Percentiles rank a stretch among this genome's conserved stretches.
Evolutionary conservation across 2,329 filamentous ascomycete genomes (phyloP).

Genomic region (Fusarium decemcellulare): DNA sequence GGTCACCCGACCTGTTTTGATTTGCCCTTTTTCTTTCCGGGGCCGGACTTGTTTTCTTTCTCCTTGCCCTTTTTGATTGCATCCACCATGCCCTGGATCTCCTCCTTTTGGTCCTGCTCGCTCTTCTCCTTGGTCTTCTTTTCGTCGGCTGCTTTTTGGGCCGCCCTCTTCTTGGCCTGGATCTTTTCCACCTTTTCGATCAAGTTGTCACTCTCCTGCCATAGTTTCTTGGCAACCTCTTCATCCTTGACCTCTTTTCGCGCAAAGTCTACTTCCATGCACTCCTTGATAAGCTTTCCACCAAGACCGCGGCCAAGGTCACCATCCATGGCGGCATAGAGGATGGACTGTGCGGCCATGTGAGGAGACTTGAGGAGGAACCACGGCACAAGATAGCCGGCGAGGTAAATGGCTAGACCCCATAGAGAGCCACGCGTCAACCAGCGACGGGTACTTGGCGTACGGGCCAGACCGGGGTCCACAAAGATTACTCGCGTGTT

Average conservation of each 20-base stretch:
- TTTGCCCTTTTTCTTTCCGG: constrained; percentile 44
- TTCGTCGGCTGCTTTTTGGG: constrained; percentile 55
- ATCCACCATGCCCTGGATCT: constrained; percentile 57
- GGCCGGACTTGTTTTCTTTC: constrained; percentile 42
- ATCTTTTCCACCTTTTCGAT: constrained; percentile 82
- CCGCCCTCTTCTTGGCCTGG: constrained; percentile 70
- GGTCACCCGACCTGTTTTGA: constrained; percentile 29
- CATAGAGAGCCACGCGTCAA: constrained; percentile 86
- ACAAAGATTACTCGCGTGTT: constrained; percentile 88
- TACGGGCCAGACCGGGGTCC: constrained; percentile 88
- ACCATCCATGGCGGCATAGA: constrained; percentile 89
- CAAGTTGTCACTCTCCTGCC: constrained; percentile 89
- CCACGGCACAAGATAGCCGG: constrained; percentile 88
- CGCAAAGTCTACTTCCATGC: constrained; percentile 79
- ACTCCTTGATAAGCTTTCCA: constrained; percentile 89
- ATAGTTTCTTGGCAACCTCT: constrained; percentile 84
- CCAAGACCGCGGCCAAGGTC: constrained; percentile 75
- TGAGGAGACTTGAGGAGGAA: constrained; percentile 87
- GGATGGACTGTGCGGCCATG: constrained; percentile 88
- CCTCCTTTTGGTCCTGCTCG: constrained; percentile 50
- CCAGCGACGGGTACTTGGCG: constrained; percentile 90
- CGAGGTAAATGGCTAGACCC: constrained; percentile 83
- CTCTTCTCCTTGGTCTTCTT: constrained; percentile 54
- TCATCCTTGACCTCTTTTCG: constrained; percentile 84
- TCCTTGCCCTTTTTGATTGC: constrained; percentile 61